phyloP scores from a whole-genome alignment of 2,329 filamentous ascomycete species.

The Aspergillus neotritici region DNA sequence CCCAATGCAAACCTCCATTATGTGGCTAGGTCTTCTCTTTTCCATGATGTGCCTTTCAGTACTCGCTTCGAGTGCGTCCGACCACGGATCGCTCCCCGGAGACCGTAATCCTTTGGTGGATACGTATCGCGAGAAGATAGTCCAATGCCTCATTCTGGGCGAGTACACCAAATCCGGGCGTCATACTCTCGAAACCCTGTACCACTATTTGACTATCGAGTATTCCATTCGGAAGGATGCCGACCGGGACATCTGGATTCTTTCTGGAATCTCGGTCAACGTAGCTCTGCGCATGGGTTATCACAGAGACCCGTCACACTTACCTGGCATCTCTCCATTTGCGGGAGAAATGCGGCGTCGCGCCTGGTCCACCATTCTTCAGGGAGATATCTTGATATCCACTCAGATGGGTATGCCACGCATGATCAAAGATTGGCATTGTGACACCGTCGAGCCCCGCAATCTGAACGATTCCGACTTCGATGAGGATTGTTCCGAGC shows the following conservation, averaged over 20 bases:
- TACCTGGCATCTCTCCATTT: slow-evolving; percentile 47
- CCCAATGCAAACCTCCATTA: too few relatives aligned
- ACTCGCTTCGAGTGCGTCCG: too few relatives aligned
- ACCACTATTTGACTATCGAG: not conserved
- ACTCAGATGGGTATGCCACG: slow-evolving; percentile 60
- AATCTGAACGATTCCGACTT: slow-evolving; percentile 60
- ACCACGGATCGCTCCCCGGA: too few relatives aligned
- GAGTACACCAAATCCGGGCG: not conserved
- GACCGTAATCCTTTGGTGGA: too few relatives aligned
- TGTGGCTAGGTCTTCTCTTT: too few relatives aligned
- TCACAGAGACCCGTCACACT: slow-evolving; percentile 51
- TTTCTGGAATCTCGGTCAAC: slow-evolving; percentile 37
- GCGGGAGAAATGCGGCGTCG: slow-evolving; percentile 48
- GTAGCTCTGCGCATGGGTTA: slow-evolving; percentile 59
- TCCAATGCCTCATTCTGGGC: not conserved
- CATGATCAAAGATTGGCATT: slow-evolving; percentile 53
- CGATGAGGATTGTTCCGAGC: too few relatives aligned
- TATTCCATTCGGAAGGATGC: not conserved
- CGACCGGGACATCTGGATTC: not conserved
- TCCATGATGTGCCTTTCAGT: too few relatives aligned
- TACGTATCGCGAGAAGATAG: not conserved
- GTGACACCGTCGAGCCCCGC: slow-evolving; percentile 50
- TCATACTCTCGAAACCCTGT: not conserved
- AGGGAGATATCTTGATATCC: slow-evolving; percentile 55
- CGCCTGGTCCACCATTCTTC: slow-evolving; percentile 35